Evolutionary conservation across 345 rosid species (phyloP), one percentile per base, ranked within the genome.

Genomic region (Eucalyptus tenuipes): DNA sequence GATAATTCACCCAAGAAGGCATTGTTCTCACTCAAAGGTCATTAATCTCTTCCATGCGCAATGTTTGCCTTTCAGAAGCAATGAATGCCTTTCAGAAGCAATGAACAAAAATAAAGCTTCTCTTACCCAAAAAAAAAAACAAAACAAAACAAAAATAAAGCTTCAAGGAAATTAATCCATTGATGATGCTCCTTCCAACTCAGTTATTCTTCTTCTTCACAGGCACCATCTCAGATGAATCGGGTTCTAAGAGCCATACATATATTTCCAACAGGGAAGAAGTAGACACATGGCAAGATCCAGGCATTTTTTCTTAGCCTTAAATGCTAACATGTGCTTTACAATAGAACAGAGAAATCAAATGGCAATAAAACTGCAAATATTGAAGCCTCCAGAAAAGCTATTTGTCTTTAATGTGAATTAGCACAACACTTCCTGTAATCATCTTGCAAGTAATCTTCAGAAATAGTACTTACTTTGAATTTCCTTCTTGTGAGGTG

Each of bases 401-500:
- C 47, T 49, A 31, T 33, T 57, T 48, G 44, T 31, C 29, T 44
- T 86, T 27, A 27, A 49, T n/a, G 82, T 10, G 40, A 61, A 22
- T 42, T 64, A 64, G 44, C 52, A 18, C 47, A n/a, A 29, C 82
- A 71, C 53, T 44, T 84, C 59, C 47, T 47, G 64, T 44, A 24
- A 45, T 49, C 55, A 88, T 66, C 8, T 61, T 57, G 45, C 44
- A 81, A 86, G 64, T 86, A 47, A 79, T 75, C 44, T 55, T 75
- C 31, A 75, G 85, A 31, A 57, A 55, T 2, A 75, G 55, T 75
- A 86, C 94, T 91, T 96, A 98, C 99, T 92, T 98, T 79, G 99
- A 96, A 91, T 94, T 93, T 89, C 92, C 95, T 53, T 94, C 96
- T 88, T 89, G 92, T 86, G 61, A 87, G 31, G 92, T 49, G 40